phyloP scores from a whole-genome alignment of 2,329 filamentous ascomycete genomes.

The Cladorrhinum sp. region DNA sequence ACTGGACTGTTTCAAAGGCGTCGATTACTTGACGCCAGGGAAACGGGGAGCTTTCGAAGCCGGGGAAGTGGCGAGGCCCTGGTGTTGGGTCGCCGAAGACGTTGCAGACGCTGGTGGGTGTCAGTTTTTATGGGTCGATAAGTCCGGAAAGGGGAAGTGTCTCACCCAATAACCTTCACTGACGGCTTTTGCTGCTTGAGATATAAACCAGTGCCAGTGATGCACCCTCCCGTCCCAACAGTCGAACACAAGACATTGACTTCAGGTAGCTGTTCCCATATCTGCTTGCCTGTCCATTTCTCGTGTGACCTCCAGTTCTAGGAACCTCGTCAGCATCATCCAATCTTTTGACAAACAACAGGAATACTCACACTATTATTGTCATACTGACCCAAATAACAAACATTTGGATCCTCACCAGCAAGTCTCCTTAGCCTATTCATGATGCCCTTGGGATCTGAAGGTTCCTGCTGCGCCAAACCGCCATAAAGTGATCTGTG shows the following conservation, averaged over 20 bases:
- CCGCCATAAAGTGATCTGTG: constrained; percentile 21
- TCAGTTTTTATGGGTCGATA: not conserved
- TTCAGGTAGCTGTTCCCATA: constrained; percentile 48
- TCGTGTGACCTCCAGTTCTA: constrained; percentile 49
- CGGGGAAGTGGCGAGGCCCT: constrained; percentile 48
- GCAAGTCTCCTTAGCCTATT: constrained; percentile 13
- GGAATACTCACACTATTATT: constrained; percentile 17
- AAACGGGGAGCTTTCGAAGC: constrained; percentile 47
- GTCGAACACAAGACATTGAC: constrained; percentile 50
- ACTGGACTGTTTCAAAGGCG: constrained; percentile 49
- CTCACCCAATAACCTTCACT: constrained; percentile 32
- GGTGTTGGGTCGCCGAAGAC: constrained; percentile 52
- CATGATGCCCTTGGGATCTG: constrained; percentile 21
- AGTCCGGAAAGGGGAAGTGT: not conserved
- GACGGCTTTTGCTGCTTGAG: constrained; percentile 46
- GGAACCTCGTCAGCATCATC: not conserved
- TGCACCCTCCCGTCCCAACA: constrained; percentile 49
- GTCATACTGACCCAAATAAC: constrained; percentile 23
- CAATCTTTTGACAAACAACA: not conserved
- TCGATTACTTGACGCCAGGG: constrained; percentile 54
- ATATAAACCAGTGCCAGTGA: constrained; percentile 44
- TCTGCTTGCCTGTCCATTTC: constrained; percentile 54
- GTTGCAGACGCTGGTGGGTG: constrained; percentile 46
- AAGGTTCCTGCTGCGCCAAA: constrained; percentile 20
- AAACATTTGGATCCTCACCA: constrained; percentile 1